Base-by-base conservation (phyloP, 345 rosid genomes). In the Acer campestre region DNA sequence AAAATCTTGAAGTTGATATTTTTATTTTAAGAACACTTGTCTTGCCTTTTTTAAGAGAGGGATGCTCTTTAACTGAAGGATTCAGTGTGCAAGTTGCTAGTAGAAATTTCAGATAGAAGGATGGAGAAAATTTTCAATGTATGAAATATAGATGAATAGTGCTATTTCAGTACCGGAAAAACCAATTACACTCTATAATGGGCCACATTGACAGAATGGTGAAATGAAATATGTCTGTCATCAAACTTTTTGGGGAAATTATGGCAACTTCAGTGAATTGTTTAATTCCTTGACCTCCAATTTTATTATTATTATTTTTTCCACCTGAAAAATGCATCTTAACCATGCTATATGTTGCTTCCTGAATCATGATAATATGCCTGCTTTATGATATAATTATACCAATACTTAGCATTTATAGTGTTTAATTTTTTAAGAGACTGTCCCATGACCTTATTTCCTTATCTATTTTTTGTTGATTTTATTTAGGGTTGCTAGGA, bases 401-500 rank as follows among this genome's bases (percentile, higher is more conserved):
- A 23, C 31, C 56, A 71, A 48, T 70, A 22, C 46, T 29, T 76
- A 53, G 61, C 10, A 14, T 13, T 42, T 11, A 67, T 70, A 10
- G 25, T 74, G 6, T 66, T 55, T 12, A 25, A 27, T 64, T 16
- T 40, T 48, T 59, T 51, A 25, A 77, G 48, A 22, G n/a, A 80
- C 14, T 51, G 13, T 56, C 12, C 9, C 25, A 6, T 56, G 70
- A 20, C 44, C 35, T 20, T 66, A 40, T 70, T 70, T 25, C 31
- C 48, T 25, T 51, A 46, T 59, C 31, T 55, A 70, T 17, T 79
- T 64, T 61, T 48, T 14, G 70, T 64, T 82, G 22, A 67, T 85
- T 42, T 58, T 56, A 51, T 83, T 80, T 74, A 96, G 99, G 94
- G 90, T 92, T 83, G 97, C 97, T 17, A 90, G 97, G 88, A 96